Conservation (phyloP, 805 yeast genomes). For the Wickerhamomyces bovis region DNA sequence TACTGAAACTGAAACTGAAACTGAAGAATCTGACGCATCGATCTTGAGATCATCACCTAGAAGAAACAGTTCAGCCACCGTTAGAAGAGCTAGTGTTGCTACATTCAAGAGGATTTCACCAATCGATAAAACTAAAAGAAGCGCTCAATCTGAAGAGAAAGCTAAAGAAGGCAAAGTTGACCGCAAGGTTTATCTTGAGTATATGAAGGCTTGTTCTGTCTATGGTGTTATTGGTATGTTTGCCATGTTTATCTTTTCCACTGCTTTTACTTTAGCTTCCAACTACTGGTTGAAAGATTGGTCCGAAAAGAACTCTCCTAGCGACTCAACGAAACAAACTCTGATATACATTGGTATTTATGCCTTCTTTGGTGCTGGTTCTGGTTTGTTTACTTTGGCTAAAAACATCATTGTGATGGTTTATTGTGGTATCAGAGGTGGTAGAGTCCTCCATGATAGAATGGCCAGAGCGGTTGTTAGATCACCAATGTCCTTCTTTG, state of each 20-base stretch:
- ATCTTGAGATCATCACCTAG: not conserved
- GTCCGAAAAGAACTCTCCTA: constrained; percentile 47
- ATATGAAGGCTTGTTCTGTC: constrained; percentile 54
- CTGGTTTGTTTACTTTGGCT: constrained; percentile 41
- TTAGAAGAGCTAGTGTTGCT: constrained; percentile 59
- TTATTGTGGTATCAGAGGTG: constrained; percentile 50
- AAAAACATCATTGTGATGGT: constrained; percentile 45
- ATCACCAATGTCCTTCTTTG: constrained; percentile 64
- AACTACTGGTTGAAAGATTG: constrained; percentile 65
- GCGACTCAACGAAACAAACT: constrained; percentile 38
- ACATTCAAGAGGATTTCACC: constrained; percentile 42
- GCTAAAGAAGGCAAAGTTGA: constrained; percentile 58
- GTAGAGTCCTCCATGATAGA: constrained; percentile 46
- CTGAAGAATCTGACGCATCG: constrained; percentile 8
- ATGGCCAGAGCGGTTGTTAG: constrained; percentile 50
- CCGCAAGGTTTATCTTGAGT: constrained; percentile 44
- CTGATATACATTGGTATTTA: constrained; percentile 46
- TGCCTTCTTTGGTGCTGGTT: constrained; percentile 47
- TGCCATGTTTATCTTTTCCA: constrained; percentile 28
- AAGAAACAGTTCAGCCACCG: constrained; percentile 11
- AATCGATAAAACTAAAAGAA: constrained; percentile 27
- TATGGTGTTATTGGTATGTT: constrained; percentile 40
- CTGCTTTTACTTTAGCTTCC: constrained; percentile 35
- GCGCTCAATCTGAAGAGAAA: constrained; percentile 45
- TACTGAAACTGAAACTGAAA: constrained; percentile 25